Percentiles rank a stretch among this genome's conserved stretches.
phyloP scores from a whole-genome alignment of 495 filamentous ascomycete genomes.

The Aspergillus avenaceus region DNA sequence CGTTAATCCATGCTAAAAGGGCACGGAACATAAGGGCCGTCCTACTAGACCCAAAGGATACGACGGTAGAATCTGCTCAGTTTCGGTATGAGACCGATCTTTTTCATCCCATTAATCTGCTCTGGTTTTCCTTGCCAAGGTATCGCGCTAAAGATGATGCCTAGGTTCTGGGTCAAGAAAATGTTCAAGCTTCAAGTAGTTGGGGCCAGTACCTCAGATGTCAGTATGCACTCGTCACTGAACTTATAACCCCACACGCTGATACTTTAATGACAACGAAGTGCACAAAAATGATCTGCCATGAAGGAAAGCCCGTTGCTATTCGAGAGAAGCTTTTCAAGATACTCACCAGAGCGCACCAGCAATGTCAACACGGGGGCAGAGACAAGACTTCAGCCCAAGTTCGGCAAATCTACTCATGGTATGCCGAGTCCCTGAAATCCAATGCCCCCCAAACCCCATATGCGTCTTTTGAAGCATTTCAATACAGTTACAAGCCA shows the following conservation, averaged over 20 bases:
- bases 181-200: conserved; percentile 52
- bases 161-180: conserved; percentile 58
- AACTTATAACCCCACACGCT: conserved; percentile 4
- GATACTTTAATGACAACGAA: conserved; percentile 10
- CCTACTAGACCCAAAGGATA: conserved; percentile 52
- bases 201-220: conserved; percentile 31
- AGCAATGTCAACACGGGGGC: conserved; percentile 56
- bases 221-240: conserved; percentile 16
- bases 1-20: conserved; percentile 51
- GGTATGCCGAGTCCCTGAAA: conserved; percentile 31
- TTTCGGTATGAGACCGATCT: conserved; percentile 38
- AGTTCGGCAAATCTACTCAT: conserved; percentile 54
- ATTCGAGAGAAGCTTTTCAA: conserved; percentile 55
- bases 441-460: background rate
- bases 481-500: too few relatives aligned
- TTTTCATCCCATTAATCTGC: too few relatives aligned
- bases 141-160: conserved; percentile 12
- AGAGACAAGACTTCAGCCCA: conserved; percentile 57
- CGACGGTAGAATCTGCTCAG: conserved; percentile 55
- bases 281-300: conserved; percentile 48
- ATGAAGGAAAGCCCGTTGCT: conserved; percentile 59
- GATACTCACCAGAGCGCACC: conserved; percentile 53
- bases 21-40: conserved; percentile 53
- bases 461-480: background rate
- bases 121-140: too few relatives aligned